Base-by-base conservation (phyloP, 164 flowering plant species). In the Magnolia kwangsiensis region DNA sequence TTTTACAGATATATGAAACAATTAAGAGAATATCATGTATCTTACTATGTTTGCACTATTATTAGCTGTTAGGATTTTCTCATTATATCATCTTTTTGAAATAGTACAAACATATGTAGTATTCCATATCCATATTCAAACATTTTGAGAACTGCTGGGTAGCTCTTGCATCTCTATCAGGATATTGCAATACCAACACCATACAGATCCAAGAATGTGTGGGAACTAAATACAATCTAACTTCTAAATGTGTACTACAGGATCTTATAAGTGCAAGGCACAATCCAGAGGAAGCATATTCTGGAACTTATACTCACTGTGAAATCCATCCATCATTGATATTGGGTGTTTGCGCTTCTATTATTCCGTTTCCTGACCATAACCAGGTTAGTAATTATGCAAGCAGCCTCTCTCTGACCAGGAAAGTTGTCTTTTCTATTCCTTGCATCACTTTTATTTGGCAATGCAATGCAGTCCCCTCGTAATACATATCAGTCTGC, bases 401-500 rank as follows among this genome's bases (percentile, higher is more conserved):
- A n/a, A n/a, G n/a, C n/a, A n/a, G n/a, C n/a, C n/a, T n/a, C n/a
- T n/a, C n/a, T n/a, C n/a, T 11, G 24, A 63, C 31, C 1, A n/a
- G n/a, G n/a, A n/a, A n/a, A n/a, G n/a, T n/a, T 18, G 1, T 69
- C 72, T 29, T 69, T 8, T 51, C 20, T 24, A 19, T 0, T 50
- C 23, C 18, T 20, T 59, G 21, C 67, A 19, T 66, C 23, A n/a
- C 20, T 67, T 59, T n/a, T 37, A 5, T 51, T 4, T 63, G 50
- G 67, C 58, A 18, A 71, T 18, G 4, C 71, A 37, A 21, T 81
- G 75, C 83, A 96, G 99, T 96, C 98, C 11, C 99, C 99, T 21
- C 98, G 98, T 90, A 96, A 96, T 78, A 96, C 98, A 2, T 94
- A 94, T 80, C 98, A 96, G 82, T 96, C 99, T 50, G 98, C 99